Percentiles rank a stretch among this genome's conserved stretches.
Evolutionary conservation across 75 land plant species (phyloP).

Genomic region (Picea glauca): DNA sequence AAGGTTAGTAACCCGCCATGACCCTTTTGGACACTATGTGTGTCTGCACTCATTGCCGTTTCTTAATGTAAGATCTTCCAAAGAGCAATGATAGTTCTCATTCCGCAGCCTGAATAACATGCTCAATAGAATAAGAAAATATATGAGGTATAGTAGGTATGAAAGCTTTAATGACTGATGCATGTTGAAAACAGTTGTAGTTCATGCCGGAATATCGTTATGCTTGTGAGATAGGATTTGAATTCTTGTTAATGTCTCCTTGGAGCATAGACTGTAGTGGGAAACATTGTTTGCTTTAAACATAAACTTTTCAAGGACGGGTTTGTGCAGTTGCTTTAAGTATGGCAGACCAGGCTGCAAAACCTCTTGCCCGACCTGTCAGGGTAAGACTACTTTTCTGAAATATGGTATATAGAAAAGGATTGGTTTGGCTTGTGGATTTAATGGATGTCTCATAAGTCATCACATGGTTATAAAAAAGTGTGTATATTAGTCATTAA

Average conservation of each 20-base stretch:
- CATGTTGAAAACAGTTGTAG: not conserved
- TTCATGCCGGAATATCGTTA: not conserved
- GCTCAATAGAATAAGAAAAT: not conserved
- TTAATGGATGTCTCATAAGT: not conserved
- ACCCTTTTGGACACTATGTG: not conserved
- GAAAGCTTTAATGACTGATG: not conserved
- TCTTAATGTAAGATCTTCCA: not conserved
- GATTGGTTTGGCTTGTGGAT: not conserved
- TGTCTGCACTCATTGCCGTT: not conserved
- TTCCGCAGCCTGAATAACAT: not conserved
- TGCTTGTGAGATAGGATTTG: not conserved
- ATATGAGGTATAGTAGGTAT: not conserved
- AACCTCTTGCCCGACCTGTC: constrained; percentile 97
- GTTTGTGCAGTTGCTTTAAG: constrained; percentile 84
- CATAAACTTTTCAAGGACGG: not conserved
- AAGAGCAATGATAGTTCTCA: not conserved
- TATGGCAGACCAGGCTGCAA: constrained; percentile 97
- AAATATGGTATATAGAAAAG: constrained; percentile 1
- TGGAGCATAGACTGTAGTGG: not conserved
- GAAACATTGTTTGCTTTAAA: not conserved
- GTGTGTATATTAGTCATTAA: not conserved
- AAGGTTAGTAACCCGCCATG: constrained; percentile 48
- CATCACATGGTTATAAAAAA: not conserved
- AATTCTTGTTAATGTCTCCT: not conserved
- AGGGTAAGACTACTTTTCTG: constrained; percentile 38